phyloP scores from a whole-genome alignment of 306 rosid species.

The Mimosa bimucronata region DNA sequence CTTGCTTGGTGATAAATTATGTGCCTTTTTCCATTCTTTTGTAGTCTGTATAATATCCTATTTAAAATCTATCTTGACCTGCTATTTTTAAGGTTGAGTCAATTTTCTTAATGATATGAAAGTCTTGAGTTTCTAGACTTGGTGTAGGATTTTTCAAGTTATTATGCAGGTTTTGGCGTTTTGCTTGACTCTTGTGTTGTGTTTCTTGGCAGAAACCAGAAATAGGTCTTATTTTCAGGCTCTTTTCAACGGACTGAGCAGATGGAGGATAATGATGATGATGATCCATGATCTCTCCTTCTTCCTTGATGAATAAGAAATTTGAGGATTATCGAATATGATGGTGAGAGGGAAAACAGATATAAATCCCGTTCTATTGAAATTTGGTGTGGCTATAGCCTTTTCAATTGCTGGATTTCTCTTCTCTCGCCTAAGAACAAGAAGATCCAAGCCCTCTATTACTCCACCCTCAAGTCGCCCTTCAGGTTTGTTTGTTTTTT shows the following conservation, averaged over 20 bases:
- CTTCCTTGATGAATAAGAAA: conserved; percentile 33
- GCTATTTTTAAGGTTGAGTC: not conserved
- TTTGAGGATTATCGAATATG: conserved; percentile 22
- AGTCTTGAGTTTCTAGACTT: not conserved
- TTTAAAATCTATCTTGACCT: not conserved
- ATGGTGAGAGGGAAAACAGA: conserved; percentile 49
- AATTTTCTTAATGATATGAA: conserved; percentile 1
- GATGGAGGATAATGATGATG: conserved; percentile 73
- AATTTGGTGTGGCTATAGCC: conserved; percentile 78
- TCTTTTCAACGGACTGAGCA: conserved; percentile 41
- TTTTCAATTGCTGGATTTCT: conserved; percentile 78
- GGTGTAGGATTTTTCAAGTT: not conserved
- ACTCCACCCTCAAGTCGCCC: conserved; percentile 44
- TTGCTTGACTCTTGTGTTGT: conserved; percentile 21
- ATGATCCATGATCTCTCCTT: conserved; percentile 38
- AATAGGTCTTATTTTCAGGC: conserved; percentile 9
- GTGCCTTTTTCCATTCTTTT: not conserved
- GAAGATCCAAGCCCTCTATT: conserved; percentile 49
- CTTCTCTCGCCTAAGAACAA: conserved; percentile 55
- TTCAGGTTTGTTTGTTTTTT: conserved; percentile 63
- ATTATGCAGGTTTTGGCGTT: not conserved
- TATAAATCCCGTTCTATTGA: conserved; percentile 63
- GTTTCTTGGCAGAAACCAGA: conserved; percentile 30
- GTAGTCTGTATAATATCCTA: not conserved
- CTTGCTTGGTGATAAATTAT: not conserved